Evolutionary conservation across 179 eudicot genomes (phyloP).

Genomic region (Drosera spatulata): DNA sequence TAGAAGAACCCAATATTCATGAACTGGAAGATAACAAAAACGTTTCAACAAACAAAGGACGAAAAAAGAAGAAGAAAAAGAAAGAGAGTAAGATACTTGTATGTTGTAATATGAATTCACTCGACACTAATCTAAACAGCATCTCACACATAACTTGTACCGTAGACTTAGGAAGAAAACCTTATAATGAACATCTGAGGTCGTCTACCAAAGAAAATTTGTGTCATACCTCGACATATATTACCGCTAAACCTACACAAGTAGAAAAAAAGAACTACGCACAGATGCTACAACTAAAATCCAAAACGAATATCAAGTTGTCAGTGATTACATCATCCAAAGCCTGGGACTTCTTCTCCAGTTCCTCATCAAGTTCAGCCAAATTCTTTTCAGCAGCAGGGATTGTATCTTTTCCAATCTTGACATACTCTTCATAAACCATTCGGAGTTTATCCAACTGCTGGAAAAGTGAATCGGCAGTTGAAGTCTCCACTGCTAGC

Average conservation of each 20-base stretch:
- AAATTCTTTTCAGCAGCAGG: constrained; percentile 63
- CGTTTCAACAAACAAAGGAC: not conserved
- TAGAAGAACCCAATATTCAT: not conserved
- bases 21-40: not conserved
- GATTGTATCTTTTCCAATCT: constrained; percentile 49
- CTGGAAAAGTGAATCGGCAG: constrained; percentile 62
- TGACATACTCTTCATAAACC: constrained; percentile 70
- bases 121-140: no score
- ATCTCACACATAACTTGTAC: no score
- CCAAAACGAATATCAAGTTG: not conserved
- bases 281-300: not conserved
- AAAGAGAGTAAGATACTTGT: no score
- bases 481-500: constrained; percentile 33
- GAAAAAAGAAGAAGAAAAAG: no score
- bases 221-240: not conserved
- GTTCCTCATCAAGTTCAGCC: constrained; percentile 57
- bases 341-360: constrained; percentile 67
- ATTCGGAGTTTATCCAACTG: constrained; percentile 75
- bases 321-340: constrained; percentile 78
- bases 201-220: no score
- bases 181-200: no score
- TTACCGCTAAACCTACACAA: not conserved
- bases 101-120: no score
- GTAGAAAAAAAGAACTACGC: not conserved
- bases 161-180: no score